Evolutionary conservation across 495 filamentous ascomycete species (phyloP).

Genomic region (Tuber borchii): DNA sequence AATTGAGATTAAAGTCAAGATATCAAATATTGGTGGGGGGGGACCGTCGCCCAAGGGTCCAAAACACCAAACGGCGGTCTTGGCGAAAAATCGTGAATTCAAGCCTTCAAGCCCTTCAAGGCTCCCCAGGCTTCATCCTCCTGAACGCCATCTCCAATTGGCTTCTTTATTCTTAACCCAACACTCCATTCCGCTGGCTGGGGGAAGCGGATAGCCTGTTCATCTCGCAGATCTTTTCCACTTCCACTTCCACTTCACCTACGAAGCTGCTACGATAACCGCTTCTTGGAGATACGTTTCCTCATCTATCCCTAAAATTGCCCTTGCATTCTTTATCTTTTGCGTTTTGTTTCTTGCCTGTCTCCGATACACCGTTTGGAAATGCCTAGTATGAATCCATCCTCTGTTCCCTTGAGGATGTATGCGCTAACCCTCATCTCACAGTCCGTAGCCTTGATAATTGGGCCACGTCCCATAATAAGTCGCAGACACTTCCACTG

Average conservation of each 20-base stretch:
- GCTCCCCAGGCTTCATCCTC: neutral
- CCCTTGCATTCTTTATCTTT: neutral
- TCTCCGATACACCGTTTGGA: neutral
- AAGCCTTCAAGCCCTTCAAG: neutral
- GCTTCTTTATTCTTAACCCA: neutral
- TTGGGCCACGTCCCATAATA: slow-evolving; percentile 48
- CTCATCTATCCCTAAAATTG: neutral
- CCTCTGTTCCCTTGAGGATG: neutral
- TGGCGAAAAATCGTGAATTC: neutral
- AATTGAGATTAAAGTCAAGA: neutral
- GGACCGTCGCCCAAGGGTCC: neutral
- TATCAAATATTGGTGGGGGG: neutral
- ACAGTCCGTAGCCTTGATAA: slow-evolving; percentile 57
- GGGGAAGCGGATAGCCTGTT: neutral
- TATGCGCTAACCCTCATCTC: slow-evolving; percentile 7
- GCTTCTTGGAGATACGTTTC: neutral
- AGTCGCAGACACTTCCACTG: slow-evolving; percentile 53
- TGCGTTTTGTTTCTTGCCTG: neutral
- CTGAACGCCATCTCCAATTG: neutral
- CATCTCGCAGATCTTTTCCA: neutral
- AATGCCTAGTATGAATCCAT: slow-evolving; percentile 31
- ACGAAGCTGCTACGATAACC: neutral
- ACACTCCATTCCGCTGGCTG: neutral
- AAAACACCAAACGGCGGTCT: neutral
- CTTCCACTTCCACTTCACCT: neutral